Percentiles rank a stretch among this genome's conserved stretches.
Evolutionary conservation across 768 basidiomycete genomes (phyloP).

Genomic region (Panellus pusillus): DNA sequence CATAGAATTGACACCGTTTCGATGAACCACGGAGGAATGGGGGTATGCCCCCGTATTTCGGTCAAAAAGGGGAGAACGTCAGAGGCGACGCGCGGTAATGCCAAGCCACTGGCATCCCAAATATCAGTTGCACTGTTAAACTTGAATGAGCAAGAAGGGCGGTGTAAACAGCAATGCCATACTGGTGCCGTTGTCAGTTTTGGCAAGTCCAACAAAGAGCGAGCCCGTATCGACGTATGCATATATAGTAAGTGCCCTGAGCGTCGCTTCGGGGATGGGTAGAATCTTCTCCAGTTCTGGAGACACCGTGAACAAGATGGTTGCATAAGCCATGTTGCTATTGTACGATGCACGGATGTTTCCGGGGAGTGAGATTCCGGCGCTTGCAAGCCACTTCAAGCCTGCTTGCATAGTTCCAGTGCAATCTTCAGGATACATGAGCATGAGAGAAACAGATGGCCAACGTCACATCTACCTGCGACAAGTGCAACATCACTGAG

Average conservation of each 20-base stretch:
- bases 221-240: neutral
- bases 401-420: constrained; percentile 24
- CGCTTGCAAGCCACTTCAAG: constrained; percentile 20
- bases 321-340: constrained; percentile 22
- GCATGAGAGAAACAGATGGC: neutral
- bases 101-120: neutral
- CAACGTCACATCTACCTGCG: neutral
- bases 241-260: neutral
- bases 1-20: constrained; percentile 7
- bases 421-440: constrained; percentile 18
- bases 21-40: neutral
- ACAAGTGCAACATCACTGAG: constrained; percentile 12
- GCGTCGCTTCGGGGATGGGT: constrained; percentile 4
- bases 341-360: constrained; percentile 17
- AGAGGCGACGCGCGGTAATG: neutral
- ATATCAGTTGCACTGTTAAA: neutral
- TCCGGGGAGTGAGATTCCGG: constrained; percentile 3
- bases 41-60: neutral
- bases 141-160: too few relatives aligned
- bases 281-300: constrained; percentile 14
- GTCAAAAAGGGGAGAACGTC: constrained; percentile 1
- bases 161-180: too few relatives aligned
- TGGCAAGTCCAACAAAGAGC: neutral
- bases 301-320: constrained; percentile 18
- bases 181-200: constrained; percentile 5